A percentile compares a stretch with the other conserved stretches of the same genome.
Conservation (phyloP, 2,329 filamentous ascomycete genomes). For the Ophiosphaerella narmari region DNA sequence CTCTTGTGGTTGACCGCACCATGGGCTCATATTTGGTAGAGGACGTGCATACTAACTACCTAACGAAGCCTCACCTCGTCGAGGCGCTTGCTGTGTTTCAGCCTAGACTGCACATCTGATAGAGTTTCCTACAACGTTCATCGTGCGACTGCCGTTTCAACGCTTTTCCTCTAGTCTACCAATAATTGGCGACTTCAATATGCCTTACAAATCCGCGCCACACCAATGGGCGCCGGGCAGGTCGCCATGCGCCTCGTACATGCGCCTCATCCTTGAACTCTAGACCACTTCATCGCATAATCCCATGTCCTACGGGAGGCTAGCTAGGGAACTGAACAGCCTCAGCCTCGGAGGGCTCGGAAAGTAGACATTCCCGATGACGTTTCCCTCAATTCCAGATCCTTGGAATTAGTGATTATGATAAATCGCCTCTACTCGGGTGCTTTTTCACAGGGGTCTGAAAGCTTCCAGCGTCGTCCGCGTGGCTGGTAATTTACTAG, state of each 20-base stretch:
- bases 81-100: background rate
- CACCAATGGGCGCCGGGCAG: too few species aligned
- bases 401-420: background rate
- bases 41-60: background rate
- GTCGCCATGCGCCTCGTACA: too few species aligned
- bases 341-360: background rate
- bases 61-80: background rate
- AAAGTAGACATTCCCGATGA: background rate
- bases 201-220: too few species aligned
- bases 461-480: background rate
- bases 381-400: background rate
- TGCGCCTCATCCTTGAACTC: background rate
- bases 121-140: background rate
- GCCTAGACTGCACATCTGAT: background rate
- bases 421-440: background rate
- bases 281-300: background rate
- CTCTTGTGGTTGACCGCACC: background rate
- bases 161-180: background rate
- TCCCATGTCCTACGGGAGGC: background rate
- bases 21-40: too few species aligned
- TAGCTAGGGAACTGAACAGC: too few species aligned
- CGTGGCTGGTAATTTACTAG: background rate
- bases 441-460: background rate
- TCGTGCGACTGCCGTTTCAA: background rate
- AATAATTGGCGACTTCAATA: too few species aligned